Evolutionary conservation across 495 filamentous ascomycete species (phyloP).

Genomic region (Bacidia rubella): DNA sequence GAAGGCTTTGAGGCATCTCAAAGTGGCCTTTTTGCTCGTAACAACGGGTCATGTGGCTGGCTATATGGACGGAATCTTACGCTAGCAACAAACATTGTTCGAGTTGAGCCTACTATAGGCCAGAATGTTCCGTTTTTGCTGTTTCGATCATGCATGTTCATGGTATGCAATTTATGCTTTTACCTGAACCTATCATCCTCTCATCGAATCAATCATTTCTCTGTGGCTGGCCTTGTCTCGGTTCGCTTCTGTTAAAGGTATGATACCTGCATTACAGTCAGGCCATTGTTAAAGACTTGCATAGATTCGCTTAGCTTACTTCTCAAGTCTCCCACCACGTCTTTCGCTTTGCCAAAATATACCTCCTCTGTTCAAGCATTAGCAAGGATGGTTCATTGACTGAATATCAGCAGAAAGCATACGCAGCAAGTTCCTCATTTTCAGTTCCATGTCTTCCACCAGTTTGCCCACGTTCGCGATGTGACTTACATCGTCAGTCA

Average conservation of each 20-base stretch:
- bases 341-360: conserved; percentile 98
- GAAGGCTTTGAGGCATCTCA: no score
- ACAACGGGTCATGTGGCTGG: no score
- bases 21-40: no score
- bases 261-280: conserved; percentile 39
- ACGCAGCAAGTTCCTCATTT: conserved; percentile 96
- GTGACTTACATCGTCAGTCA: conserved; percentile 83
- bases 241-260: conserved; percentile 70
- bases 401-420: conserved; percentile 16
- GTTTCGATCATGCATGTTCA: neutral
- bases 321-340: conserved; percentile 93
- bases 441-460: conserved; percentile 98
- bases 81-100: no score
- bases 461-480: conserved; percentile 89
- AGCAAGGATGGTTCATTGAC: conserved; percentile 1
- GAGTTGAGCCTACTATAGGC: no score
- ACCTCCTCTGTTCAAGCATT: conserved; percentile 57
- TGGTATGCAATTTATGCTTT: neutral
- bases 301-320: conserved; percentile 39
- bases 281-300: neutral
- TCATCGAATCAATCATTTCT: conserved; percentile 59
- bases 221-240: conserved; percentile 74
- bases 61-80: no score
- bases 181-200: conserved; percentile 7
- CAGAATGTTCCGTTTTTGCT: conserved; percentile 3